These are phyloP conservation scores for Scheffersomyces amazonensis DNA, from an alignment of 805 yeast species.

Conservation along the genomic window DNA sequence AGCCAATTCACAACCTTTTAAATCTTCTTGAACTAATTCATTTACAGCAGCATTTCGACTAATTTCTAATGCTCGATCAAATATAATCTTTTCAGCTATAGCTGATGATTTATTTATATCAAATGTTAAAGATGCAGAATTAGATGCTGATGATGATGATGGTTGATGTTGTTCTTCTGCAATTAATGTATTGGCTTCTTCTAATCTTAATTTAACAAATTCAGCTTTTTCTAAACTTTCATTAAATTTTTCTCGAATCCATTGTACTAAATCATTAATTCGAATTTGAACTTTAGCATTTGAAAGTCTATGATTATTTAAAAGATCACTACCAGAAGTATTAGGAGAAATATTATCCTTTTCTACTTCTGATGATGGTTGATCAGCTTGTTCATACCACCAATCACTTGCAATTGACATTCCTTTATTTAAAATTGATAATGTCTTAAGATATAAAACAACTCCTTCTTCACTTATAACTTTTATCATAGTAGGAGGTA, in stretches of 20 bases:
- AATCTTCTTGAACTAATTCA: constrained; percentile 73
- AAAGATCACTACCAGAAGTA: constrained; percentile 5
- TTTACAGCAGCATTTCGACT: constrained; percentile 87
- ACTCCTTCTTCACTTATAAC: constrained; percentile 82
- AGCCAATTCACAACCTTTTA: constrained; percentile 77
- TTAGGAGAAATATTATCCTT: constrained; percentile 2
- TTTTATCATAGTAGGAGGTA: constrained; percentile 57
- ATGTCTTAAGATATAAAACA: constrained; percentile 76
- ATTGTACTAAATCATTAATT: constrained; percentile 75
- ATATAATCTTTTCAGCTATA: constrained; percentile 80
- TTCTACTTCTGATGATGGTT: constrained; percentile 9
- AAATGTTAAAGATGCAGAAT: not conserved
- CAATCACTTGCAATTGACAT: constrained; percentile 84
- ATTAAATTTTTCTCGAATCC: constrained; percentile 87
- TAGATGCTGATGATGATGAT: not conserved
- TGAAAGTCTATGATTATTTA: constrained; percentile 5
- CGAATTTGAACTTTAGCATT: constrained; percentile 27
- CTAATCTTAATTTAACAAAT: constrained; percentile 56
- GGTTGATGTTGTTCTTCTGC: constrained; percentile 15
- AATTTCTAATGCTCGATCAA: constrained; percentile 92
- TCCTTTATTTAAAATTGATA: constrained; percentile 79
- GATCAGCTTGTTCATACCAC: constrained; percentile 63
- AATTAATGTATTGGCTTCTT: constrained; percentile 44
- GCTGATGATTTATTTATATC: constrained; percentile 25
- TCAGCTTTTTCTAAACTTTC: constrained; percentile 90